Evolutionary conservation across 176 grass and related monocot species (phyloP), one percentile per base, ranked within the genome.

Genomic region (Paspalum vaginatum): DNA sequence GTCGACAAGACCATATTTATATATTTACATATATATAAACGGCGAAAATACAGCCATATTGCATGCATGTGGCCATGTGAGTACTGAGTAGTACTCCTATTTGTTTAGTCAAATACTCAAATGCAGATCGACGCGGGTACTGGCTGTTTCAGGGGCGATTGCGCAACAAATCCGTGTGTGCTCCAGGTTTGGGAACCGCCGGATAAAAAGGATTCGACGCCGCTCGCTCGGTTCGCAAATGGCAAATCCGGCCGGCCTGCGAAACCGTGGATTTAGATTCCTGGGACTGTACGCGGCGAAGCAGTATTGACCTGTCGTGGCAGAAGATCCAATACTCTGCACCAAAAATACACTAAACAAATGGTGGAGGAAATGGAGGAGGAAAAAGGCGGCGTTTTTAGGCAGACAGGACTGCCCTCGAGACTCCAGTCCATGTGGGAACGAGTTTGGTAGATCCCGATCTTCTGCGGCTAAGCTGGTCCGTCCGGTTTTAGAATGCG

Each of bases 171-270:
- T 68, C 70, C 20, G 62, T 81, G 85, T 76, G 62, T 61, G 53
- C 70, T 80, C 70, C 70, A 43, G 85, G 85, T 81, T 61, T 81
- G 32, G 85, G 83, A 78, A 24, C 42, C 26, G 25, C 44, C 44
- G 49, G 48, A 20, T 51, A 72, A 39, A 2, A 32, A 32, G 27
- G 55, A 79, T 2, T 25, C 77, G 37, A 16, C 77, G 77, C 76
- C 76, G 76, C 41, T 64, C n/a, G 3, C 3, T 0, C 8, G 18
- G 8, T 22, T 48, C 21, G 32, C 32, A 3, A 32, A 32, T 1
- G 32, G 32, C 32, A 32, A 32, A 32, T 32, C 22, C 2, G 38
- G n/a, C n/a, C 10, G 6, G 18, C 0, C 49, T 14, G 51, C 79
- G 6, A 82, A 82, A 82, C 80, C 68, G 39, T 59, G 68, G 79